A percentile compares a stretch with the other conserved stretches of the same genome.
These are phyloP conservation scores for Ceratocystis smalleyi DNA, from an alignment of 2,329 filamentous ascomycete genomes.

Conservation along the genomic window DNA sequence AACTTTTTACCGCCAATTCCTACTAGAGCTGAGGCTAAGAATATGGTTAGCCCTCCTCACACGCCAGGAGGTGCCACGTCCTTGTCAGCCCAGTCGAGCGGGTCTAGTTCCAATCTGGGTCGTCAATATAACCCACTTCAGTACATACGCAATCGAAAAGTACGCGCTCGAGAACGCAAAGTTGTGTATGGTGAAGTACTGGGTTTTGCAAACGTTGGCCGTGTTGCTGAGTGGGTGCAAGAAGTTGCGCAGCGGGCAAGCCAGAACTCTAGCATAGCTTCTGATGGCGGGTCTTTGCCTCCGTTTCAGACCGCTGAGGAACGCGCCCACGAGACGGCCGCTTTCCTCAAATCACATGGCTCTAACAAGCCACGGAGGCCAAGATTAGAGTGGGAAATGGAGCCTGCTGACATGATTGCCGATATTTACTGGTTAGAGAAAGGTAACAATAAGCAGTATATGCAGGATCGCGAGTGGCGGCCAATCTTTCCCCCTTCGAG, in stretches of 20 bases:
- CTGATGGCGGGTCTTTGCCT: conserved; percentile 25
- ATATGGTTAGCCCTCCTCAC: conserved; percentile 22
- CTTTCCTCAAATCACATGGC: conserved; percentile 29
- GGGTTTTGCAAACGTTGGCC: conserved; percentile 59
- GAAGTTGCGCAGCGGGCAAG: conserved; percentile 32
- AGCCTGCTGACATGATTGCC: conserved; percentile 72
- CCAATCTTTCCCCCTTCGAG: conserved; percentile 42
- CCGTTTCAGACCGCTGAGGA: conserved; percentile 32
- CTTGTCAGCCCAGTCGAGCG: conserved; percentile 21
- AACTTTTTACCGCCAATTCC: conserved; percentile 61
- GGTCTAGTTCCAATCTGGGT: conserved; percentile 33
- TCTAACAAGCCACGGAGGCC: conserved; percentile 51
- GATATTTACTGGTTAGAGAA: conserved; percentile 87
- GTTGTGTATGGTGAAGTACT: conserved; percentile 57
- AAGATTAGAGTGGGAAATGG: conserved; percentile 69
- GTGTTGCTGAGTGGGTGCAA: conserved; percentile 64
- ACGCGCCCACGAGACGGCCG: conserved; percentile 29
- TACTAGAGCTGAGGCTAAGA: conserved; percentile 6
- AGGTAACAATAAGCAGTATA: conserved; percentile 58
- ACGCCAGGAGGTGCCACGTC: conserved; percentile 25
- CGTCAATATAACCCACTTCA: conserved; percentile 83
- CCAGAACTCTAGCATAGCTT: not conserved
- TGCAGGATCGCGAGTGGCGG: conserved; percentile 64
- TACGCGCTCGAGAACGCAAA: conserved; percentile 62
- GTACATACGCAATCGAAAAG: conserved; percentile 77